These are phyloP conservation scores for Aureobasidium namibiae DNA, from an alignment of 2,329 filamentous ascomycete genomes.

Conservation along the genomic window DNA sequence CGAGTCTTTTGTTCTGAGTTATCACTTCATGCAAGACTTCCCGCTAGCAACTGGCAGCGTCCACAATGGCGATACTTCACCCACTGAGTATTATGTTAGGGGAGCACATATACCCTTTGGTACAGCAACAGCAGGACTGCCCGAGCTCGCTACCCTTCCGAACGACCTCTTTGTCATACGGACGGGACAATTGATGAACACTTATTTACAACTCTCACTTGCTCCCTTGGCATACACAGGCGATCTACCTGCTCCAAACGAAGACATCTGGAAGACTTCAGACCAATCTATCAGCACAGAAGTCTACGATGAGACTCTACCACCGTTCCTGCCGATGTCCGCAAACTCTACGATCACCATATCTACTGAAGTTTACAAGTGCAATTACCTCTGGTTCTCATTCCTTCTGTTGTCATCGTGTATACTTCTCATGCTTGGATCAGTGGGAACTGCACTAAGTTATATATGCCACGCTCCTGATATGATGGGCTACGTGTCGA, in stretches of 20 bases:
- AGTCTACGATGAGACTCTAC: background rate
- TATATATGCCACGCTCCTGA: slow-evolving; percentile 25
- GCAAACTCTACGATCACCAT: slow-evolving; percentile 14
- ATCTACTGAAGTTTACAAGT: slow-evolving; percentile 20
- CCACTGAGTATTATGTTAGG: slow-evolving; percentile 5
- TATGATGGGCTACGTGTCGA: slow-evolving; percentile 29
- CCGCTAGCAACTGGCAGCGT: slow-evolving; percentile 8
- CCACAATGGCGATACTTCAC: background rate
- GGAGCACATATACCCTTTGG: slow-evolving; percentile 9
- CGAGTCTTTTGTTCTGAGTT: background rate
- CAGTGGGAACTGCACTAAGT: slow-evolving; percentile 21
- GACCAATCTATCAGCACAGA: background rate
- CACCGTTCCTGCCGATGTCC: background rate
- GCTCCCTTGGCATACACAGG: slow-evolving; percentile 23
- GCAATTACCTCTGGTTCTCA: slow-evolving; percentile 24
- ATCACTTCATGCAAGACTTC: slow-evolving; percentile 4
- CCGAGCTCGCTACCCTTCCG: background rate
- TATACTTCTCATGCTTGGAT: slow-evolving; percentile 20
- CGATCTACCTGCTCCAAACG: slow-evolving; percentile 12
- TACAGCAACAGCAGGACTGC: background rate
- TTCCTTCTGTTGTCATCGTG: slow-evolving; percentile 20
- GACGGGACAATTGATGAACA: slow-evolving; percentile 23
- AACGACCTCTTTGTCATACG: slow-evolving; percentile 18
- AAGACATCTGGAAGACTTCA: background rate
- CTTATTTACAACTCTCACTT: slow-evolving; percentile 25